Evolutionary conservation across 495 filamentous ascomycete species (phyloP).

Genomic region (Podospora tetraspora): DNA sequence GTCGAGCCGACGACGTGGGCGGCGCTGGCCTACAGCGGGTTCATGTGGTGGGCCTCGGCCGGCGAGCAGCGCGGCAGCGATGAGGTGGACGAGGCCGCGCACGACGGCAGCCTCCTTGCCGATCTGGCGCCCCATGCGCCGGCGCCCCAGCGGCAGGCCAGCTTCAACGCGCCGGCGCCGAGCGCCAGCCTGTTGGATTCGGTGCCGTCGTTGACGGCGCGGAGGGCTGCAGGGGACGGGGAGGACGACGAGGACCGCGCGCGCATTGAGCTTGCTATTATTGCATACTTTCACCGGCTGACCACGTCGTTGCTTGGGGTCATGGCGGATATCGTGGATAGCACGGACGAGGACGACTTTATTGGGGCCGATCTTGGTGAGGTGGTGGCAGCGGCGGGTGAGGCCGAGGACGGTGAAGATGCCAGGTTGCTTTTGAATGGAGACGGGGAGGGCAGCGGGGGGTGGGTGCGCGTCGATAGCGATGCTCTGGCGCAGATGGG

Average conservation of each 20-base stretch:
- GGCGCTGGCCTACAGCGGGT: slow-evolving; percentile 79
- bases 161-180: slow-evolving; percentile 18
- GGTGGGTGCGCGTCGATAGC: slow-evolving; percentile 53
- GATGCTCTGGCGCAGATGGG: slow-evolving; percentile 77
- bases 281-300: slow-evolving; percentile 87
- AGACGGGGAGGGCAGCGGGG: slow-evolving; percentile 27
- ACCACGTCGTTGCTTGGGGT: slow-evolving; percentile 66
- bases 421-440: slow-evolving; percentile 21
- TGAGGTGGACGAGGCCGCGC: slow-evolving; percentile 44
- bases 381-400: slow-evolving; percentile 10
- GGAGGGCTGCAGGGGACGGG: slow-evolving; percentile 15
- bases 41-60: slow-evolving; percentile 98
- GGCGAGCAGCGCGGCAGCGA: slow-evolving; percentile 68
- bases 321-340: slow-evolving; percentile 63
- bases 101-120: slow-evolving; percentile 44
- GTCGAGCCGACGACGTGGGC: slow-evolving; percentile 84
- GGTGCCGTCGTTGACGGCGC: slow-evolving; percentile 34
- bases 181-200: slow-evolving; percentile 28
- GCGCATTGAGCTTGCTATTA: slow-evolving; percentile 63
- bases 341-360: slow-evolving; percentile 48
- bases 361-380: slow-evolving; percentile 36
- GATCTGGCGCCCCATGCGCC: slow-evolving; percentile 30
- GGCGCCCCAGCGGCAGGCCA: slow-evolving; percentile 28
- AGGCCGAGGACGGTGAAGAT: slow-evolving; percentile 18
- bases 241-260: slow-evolving; percentile 30